Base-by-base conservation (phyloP, 2,329 filamentous ascomycete species). In the Coniochaeta pulveracea region DNA sequence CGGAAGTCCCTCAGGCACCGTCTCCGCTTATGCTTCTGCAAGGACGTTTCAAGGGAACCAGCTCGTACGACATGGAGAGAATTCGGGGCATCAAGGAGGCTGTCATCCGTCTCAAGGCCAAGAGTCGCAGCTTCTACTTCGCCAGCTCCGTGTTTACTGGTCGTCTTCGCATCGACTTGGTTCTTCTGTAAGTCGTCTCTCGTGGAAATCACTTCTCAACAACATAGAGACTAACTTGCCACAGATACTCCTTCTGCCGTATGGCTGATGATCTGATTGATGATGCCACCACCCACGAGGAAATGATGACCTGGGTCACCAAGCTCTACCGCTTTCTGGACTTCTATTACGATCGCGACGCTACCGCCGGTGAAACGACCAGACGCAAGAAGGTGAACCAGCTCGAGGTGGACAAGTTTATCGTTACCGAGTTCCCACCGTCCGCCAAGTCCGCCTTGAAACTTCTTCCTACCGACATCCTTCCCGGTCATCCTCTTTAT, bases 201-300 rank as follows among this genome's bases (percentile, higher is more conserved):
- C 12, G 12, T n/a, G 23, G 4, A 19, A 9, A 23, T 16, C 15
- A 14, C 26, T 51, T 23, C 50, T 31, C 11, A 17, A 18, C 16
- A 15, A 10, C 4, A 10, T 3, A 3, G 15, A 3, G n/a, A 14
- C 19, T 31, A 21, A 31, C 28, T 14, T 15, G 18, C 6, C n/a
- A 7, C 26, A 72, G 68, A 4, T 85, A 85, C 47, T 80, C 78
- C 0, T 85, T 83, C 48, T 85, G 80, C 44, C 66, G 80, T 9
- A 70, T 83, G 8, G 78, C 78, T 2, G 81, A 85, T 48, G 80
- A 85, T 44, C 59, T 85, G 4, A 69, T 85, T 7, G 80, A 85
- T 43, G 69, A 83, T 38, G 70, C 80, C 1, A 44, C 55, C 2
- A 63, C 61, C 2, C 48, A 58, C 1, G 47, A 57, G 0, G 70